Conservation (phyloP, 257 asterid genomes). For the Plantago major region DNA sequence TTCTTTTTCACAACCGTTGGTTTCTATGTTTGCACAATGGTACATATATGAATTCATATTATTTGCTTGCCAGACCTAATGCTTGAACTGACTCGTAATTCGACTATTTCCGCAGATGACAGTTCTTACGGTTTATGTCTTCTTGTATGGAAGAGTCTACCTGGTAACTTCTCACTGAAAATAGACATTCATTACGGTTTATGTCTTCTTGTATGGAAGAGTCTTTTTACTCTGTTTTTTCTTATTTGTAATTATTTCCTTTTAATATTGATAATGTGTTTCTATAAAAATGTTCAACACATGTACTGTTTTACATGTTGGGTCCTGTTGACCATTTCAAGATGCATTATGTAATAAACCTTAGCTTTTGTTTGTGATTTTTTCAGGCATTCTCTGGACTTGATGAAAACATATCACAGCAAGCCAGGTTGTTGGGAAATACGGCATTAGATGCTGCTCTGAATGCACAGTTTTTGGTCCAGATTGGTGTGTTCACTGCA, state of each 20-base stretch:
- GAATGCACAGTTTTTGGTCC: constrained; percentile 97
- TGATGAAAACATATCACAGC: constrained; percentile 67
- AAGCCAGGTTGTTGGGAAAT: constrained; percentile 62
- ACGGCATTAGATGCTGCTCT: constrained; percentile 80
- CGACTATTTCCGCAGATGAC: constrained; percentile 76
- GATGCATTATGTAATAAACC: background rate
- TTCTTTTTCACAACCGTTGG: constrained; percentile 96
- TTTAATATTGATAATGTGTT: too few species aligned
- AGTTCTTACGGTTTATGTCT: constrained; percentile 84
- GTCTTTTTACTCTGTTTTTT: too few species aligned
- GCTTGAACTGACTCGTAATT: constrained; percentile 17
- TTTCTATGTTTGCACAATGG: constrained; percentile 97
- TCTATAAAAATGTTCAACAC: too few species aligned
- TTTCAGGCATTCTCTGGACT: constrained; percentile 95
- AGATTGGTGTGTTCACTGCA: constrained; percentile 94
- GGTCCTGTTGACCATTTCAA: background rate
- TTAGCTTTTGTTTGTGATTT: constrained; percentile 11
- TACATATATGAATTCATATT: constrained; percentile 26
- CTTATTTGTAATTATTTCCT: too few species aligned
- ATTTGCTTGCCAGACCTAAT: constrained; percentile 4
- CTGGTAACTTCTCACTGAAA: constrained; percentile 60
- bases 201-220: constrained; percentile 87
- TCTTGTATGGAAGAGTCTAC: constrained; percentile 91
- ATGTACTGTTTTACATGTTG: too few species aligned
- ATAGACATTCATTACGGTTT: constrained; percentile 95